Conservation (phyloP, 1,284 basidiomycete genomes). For the Heliocybe sulcata region DNA sequence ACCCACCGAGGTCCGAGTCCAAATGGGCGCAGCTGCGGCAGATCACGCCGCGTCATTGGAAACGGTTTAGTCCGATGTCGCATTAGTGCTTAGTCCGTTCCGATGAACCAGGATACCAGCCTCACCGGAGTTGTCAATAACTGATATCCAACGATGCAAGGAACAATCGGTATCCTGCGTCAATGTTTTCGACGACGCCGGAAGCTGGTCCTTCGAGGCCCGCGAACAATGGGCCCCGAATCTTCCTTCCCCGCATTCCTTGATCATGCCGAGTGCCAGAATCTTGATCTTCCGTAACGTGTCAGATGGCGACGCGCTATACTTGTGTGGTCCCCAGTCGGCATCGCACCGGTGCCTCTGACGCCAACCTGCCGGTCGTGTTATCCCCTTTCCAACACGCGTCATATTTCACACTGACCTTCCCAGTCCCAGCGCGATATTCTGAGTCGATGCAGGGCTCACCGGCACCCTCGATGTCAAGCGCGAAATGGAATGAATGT, state of each 20-base stretch:
- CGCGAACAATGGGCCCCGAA: neutral
- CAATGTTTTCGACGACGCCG: neutral
- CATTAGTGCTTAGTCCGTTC: too few species aligned
- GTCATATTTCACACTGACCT: neutral
- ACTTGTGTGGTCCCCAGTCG: neutral
- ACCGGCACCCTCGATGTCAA: neutral
- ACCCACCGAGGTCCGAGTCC: too few species aligned
- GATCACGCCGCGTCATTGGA: too few species aligned
- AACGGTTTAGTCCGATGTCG: too few species aligned
- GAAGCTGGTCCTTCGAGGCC: neutral
- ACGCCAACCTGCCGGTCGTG: neutral
- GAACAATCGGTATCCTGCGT: neutral
- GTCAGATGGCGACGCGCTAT: neutral
- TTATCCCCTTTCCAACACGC: neutral
- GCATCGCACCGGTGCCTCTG: neutral
- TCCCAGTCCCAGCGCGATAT: neutral
- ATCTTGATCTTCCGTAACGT: neutral
- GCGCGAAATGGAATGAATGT: neutral
- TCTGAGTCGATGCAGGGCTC: neutral
- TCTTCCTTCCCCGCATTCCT: neutral
- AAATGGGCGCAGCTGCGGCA: too few species aligned
- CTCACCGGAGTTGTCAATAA: neutral
- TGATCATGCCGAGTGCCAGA: neutral
- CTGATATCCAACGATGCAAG: neutral
- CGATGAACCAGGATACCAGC: neutral